Conservation (phyloP, 495 filamentous ascomycete genomes). For the Cryomyces minteri region DNA sequence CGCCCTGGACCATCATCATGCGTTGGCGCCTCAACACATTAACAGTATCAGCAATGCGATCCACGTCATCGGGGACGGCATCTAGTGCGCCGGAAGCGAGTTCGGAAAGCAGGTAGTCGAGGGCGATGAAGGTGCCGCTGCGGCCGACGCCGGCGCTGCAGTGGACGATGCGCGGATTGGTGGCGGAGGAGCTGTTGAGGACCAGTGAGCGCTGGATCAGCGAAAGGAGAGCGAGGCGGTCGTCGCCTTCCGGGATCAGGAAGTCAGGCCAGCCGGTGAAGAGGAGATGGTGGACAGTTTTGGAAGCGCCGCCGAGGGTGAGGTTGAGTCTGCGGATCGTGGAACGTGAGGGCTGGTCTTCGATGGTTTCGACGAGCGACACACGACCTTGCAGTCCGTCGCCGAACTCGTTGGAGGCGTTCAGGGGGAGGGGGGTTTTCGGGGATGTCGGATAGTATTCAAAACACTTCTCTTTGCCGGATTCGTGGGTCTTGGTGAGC, state of each 20-base stretch:
- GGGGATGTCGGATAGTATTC: slow-evolving; percentile 64
- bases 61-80: slow-evolving; percentile 10
- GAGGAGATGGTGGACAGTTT: slow-evolving; percentile 71
- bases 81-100: slow-evolving; percentile 57
- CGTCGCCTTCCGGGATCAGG: slow-evolving; percentile 61
- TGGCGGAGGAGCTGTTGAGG: slow-evolving; percentile 35
- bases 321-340: slow-evolving; percentile 38
- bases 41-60: slow-evolving; percentile 52
- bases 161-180: slow-evolving; percentile 76
- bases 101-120: slow-evolving; percentile 76
- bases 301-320: slow-evolving; percentile 37
- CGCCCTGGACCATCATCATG: slow-evolving; percentile 90
- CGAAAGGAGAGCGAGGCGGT: slow-evolving; percentile 59
- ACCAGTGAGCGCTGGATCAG: slow-evolving; percentile 58
- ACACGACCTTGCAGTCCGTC: slow-evolving; percentile 39
- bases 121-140: slow-evolving; percentile 85
- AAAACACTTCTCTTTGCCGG: slow-evolving; percentile 70
- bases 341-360: slow-evolving; percentile 29
- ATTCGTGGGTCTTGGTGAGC: slow-evolving; percentile 81
- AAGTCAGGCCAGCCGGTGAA: slow-evolving; percentile 94
- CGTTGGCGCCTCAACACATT: slow-evolving; percentile 72
- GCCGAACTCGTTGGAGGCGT: slow-evolving; percentile 40
- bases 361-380: slow-evolving; percentile 26
- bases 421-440: slow-evolving; percentile 34
- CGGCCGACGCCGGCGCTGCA: slow-evolving; percentile 90